These are phyloP conservation scores for Jamesozyma hellenica DNA, from an alignment of 805 yeast species.

Conservation along the genomic window DNA sequence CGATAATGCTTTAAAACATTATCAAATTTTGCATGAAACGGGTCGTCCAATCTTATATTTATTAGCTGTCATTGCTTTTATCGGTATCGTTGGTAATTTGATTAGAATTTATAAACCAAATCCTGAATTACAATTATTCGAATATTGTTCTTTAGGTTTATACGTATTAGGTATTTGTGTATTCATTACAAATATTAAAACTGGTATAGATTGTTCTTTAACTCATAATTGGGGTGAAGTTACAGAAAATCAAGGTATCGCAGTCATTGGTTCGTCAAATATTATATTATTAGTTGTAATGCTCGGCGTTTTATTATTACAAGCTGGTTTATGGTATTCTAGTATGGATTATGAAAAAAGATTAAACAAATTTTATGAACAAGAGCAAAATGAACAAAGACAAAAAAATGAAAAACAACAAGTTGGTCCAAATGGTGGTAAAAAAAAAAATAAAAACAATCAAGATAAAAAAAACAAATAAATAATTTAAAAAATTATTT, in stretches of 20 bases:
- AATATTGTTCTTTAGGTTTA: slow-evolving; percentile 75
- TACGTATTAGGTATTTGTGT: slow-evolving; percentile 64
- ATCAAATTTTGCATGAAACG: slow-evolving; percentile 58
- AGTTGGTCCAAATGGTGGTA: slow-evolving; percentile 4
- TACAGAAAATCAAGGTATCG: slow-evolving; percentile 71
- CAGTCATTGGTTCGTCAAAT: slow-evolving; percentile 85
- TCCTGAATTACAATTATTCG: slow-evolving; percentile 77
- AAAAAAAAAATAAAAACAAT: slow-evolving; percentile 9
- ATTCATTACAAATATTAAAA: slow-evolving; percentile 76
- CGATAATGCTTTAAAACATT: slow-evolving; percentile 58
- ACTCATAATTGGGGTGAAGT: slow-evolving; percentile 91
- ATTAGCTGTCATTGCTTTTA: slow-evolving; percentile 49
- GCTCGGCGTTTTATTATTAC: slow-evolving; percentile 73
- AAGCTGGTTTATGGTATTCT: slow-evolving; percentile 84
- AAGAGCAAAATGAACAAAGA: slow-evolving; percentile 19
- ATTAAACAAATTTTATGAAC: slow-evolving; percentile 26
- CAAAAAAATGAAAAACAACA: slow-evolving; percentile 1
- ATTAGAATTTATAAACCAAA: slow-evolving; percentile 80
- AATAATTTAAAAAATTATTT: no score
- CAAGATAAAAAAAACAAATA: slow-evolving; percentile 6
- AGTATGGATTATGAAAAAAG: slow-evolving; percentile 43
- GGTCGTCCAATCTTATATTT: slow-evolving; percentile 37
- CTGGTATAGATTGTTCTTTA: slow-evolving; percentile 62
- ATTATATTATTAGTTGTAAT: slow-evolving; percentile 62
- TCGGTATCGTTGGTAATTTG: slow-evolving; percentile 66